A percentile compares a stretch with the other conserved stretches of the same genome.
These are phyloP conservation scores for Solanum microdontum DNA, from an alignment of 257 asterid species.

Conservation along the genomic window DNA sequence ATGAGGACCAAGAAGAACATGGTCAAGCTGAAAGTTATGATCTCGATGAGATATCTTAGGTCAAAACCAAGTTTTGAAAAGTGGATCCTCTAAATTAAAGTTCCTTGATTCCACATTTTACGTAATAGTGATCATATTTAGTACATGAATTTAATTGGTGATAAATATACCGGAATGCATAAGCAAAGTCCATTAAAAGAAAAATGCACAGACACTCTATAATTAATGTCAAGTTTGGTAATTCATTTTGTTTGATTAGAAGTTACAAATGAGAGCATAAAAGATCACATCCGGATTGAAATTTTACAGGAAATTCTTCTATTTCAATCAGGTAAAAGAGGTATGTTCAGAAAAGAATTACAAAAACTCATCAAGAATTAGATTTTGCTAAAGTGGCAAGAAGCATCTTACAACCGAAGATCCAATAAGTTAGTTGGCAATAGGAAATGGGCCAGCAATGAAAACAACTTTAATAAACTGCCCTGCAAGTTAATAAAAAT, in stretches of 20 bases:
- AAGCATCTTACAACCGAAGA: constrained; percentile 64
- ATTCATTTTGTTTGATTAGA: not conserved
- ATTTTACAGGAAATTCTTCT: not conserved
- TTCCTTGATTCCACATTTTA: too few relatives aligned
- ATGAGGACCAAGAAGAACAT: too few relatives aligned
- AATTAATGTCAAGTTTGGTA: not conserved
- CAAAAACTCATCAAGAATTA: not conserved
- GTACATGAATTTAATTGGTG: too few relatives aligned
- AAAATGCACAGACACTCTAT: not conserved
- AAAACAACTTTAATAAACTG: constrained; percentile 78
- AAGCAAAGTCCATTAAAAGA: not conserved
- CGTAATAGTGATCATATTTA: too few relatives aligned
- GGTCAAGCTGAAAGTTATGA: too few relatives aligned
- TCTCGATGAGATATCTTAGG: too few relatives aligned
- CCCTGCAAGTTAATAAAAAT: constrained; percentile 39
- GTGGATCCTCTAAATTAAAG: too few relatives aligned
- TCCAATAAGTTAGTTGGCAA: constrained; percentile 84
- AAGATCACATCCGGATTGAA: not conserved
- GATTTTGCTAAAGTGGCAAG: not conserved
- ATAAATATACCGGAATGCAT: not conserved
- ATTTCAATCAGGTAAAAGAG: not conserved
- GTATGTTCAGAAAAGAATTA: not conserved
- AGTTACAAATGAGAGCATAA: not conserved
- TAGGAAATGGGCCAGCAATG: constrained; percentile 82
- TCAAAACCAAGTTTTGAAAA: too few relatives aligned